These are phyloP conservation scores for Kluyveromyces marxianus DNA, from an alignment of 1,139 yeast species.

Conservation along the genomic window DNA sequence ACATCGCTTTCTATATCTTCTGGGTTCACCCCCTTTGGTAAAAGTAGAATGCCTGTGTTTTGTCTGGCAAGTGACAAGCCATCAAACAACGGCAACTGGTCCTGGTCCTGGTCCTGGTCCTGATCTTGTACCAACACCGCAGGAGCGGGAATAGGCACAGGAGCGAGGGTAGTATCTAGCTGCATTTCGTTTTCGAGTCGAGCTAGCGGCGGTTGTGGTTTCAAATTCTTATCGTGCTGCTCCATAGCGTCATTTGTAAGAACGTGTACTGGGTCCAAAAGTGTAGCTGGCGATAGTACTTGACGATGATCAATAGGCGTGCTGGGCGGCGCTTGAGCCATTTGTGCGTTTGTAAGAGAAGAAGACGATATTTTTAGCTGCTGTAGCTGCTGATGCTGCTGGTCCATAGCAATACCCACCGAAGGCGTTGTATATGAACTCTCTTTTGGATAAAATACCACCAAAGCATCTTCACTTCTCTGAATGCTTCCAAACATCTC, in stretches of 20 bases:
- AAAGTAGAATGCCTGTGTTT: neutral
- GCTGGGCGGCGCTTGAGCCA: too few relatives aligned
- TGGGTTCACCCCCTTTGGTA: neutral
- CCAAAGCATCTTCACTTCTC: constrained; percentile 20
- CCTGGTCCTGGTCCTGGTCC: neutral
- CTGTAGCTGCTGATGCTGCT: neutral
- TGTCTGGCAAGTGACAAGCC: neutral
- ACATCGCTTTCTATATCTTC: neutral
- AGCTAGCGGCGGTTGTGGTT: neutral
- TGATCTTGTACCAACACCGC: neutral
- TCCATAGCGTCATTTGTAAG: neutral
- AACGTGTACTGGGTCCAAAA: constrained; percentile 1
- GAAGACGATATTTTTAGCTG: neutral
- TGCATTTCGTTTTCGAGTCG: too few relatives aligned
- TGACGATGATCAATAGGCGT: neutral
- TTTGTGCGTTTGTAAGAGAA: too few relatives aligned
- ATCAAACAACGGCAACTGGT: neutral
- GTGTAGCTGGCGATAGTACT: neutral
- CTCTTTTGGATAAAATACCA: constrained; percentile 15
- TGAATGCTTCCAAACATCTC: constrained; percentile 23
- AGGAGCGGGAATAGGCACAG: neutral
- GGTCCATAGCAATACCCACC: too few relatives aligned
- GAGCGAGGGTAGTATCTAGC: neutral
- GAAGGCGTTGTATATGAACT: neutral
- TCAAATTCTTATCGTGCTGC: neutral